Percentiles rank a stretch among this genome's conserved stretches.
phyloP scores from a whole-genome alignment of 2,329 filamentous ascomycete genomes.

The Sporothrix curviconia region DNA sequence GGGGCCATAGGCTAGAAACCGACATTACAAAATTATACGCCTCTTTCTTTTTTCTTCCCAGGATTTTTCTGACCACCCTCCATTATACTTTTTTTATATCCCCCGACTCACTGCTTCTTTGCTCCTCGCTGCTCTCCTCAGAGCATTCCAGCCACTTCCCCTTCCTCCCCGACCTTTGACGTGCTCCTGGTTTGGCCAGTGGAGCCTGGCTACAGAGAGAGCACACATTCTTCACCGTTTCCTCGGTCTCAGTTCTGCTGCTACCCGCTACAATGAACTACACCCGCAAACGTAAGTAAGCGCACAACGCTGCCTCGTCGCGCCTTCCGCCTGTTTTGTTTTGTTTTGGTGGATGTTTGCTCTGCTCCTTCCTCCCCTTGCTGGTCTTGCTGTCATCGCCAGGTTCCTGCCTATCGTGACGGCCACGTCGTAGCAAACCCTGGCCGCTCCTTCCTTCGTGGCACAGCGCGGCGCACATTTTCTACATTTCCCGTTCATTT shows the following conservation, averaged over 20 bases:
- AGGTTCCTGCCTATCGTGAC: background rate
- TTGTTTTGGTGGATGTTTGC: background rate
- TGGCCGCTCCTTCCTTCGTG: background rate
- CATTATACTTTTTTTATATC: too few species aligned
- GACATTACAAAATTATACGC: too few species aligned
- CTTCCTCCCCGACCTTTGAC: background rate
- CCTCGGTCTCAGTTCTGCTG: background rate
- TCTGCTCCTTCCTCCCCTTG: background rate
- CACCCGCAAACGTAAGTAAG: constrained; percentile 30
- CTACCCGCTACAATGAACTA: constrained; percentile 26
- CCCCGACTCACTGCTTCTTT: background rate
- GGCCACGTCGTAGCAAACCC: background rate
- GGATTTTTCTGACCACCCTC: background rate
- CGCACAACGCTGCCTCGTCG: background rate
- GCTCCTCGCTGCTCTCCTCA: background rate
- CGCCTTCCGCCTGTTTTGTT: background rate
- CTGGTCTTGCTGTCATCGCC: background rate
- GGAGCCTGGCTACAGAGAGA: background rate
- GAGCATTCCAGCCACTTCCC: background rate
- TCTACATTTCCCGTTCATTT: too few species aligned
- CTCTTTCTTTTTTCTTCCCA: background rate
- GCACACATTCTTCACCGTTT: background rate
- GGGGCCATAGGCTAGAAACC: too few species aligned
- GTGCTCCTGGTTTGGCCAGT: background rate
- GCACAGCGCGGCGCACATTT: too few species aligned